phyloP scores from a whole-genome alignment of 257 asterid genomes.

The Coffea canephora region DNA sequence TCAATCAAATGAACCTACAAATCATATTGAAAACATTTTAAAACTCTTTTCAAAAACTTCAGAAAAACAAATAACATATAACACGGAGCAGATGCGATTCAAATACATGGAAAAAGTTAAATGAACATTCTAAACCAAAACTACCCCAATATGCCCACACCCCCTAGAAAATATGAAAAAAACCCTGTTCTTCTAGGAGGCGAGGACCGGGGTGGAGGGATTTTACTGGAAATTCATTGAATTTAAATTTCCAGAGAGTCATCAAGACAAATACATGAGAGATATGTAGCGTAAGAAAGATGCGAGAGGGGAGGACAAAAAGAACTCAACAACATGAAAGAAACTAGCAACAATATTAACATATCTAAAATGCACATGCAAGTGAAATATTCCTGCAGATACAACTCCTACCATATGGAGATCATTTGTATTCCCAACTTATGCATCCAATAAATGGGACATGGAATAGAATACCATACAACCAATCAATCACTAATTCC shows the following conservation, averaged over 20 bases:
- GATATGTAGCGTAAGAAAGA: background rate
- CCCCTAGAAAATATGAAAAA: no score
- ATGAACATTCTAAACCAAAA: background rate
- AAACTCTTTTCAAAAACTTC: background rate
- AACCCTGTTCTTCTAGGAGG: background rate
- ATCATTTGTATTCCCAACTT: background rate
- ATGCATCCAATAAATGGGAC: background rate
- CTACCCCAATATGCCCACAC: no score
- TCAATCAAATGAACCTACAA: slow-evolving; percentile 88
- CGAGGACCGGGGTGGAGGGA: background rate
- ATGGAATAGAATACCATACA: no score
- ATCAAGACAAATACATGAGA: background rate
- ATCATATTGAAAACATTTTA: background rate
- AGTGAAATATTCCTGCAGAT: background rate
- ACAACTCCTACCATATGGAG: background rate
- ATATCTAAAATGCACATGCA: background rate
- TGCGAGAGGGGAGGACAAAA: background rate
- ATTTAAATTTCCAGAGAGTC: background rate
- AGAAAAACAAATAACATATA: background rate
- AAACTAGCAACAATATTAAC: background rate
- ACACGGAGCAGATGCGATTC: background rate
- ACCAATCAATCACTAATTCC: no score
- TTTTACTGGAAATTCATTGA: background rate
- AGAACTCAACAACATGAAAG: background rate
- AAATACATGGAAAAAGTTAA: background rate